Base-by-base conservation (phyloP, 2,329 filamentous ascomycete genomes). In the Septoria linicola region DNA sequence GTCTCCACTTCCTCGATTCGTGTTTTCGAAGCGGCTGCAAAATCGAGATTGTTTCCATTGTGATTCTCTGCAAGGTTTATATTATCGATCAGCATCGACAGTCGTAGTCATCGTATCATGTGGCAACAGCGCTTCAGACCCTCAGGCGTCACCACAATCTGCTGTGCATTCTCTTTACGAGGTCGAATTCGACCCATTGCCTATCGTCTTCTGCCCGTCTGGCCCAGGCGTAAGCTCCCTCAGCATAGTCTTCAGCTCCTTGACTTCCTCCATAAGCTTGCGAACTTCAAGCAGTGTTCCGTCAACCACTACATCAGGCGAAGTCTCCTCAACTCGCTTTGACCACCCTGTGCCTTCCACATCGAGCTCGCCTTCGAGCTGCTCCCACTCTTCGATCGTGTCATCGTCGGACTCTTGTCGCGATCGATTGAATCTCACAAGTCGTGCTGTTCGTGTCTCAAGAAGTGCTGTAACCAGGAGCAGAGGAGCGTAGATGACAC, bases 371-470 rank as follows among this genome's bases (percentile, higher is more conserved):
- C 76, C 76, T 7, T 77, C 72, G 66, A 92, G 76, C 68, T 96
- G 87, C 72, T 99, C 93, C 93, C 93, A 99, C 68, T 96, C 92
- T 66, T 97, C 87, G 7, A 87, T 73, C 1, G 83, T 83, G 59
- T 96, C 90, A 61, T 99, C 93, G 59, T 99, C 93, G 2, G 86
- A 86, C 60, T 96, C 91, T 32, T 91, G 89, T 13, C 87, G 75
- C 13, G 79, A 80, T 1, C 93, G 79, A 68, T 97, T 97, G 49
- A 75, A 77, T 19, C 77, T 59, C 19, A 68, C 65, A 41, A 54
- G 60, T 7, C 63, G 54, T 14, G 74, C 74, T 7, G 72, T 68
- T 4, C 66, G 56, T 11, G 70, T 72, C 51, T 76, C 75, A 16
- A 77, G 76, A 55, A 79, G 80, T 0, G 91, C 90, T 0, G 89